Conservation (phyloP, 805 yeast genomes). For the Tetrapisispora nanseiensis region DNA sequence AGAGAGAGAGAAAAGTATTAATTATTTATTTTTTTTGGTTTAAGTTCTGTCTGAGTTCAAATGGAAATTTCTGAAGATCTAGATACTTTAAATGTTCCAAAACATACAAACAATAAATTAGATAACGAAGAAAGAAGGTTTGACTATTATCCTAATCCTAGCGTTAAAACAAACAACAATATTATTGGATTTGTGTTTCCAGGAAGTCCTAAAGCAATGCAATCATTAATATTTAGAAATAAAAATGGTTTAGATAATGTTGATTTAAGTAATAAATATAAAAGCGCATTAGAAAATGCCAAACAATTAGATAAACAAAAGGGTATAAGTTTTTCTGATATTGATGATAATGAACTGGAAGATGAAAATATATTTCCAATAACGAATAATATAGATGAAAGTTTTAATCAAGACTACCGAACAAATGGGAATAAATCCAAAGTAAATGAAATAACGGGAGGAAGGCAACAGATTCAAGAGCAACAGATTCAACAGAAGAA, state of each 20-base stretch:
- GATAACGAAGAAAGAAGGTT: slow-evolving; percentile 2
- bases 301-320: slow-evolving; percentile 2
- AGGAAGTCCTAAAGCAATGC: slow-evolving; percentile 2
- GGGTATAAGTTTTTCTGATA: background rate
- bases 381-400: background rate
- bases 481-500: too few relatives aligned
- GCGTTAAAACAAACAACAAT: background rate
- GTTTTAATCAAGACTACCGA: too few relatives aligned
- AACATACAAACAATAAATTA: background rate
- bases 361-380: background rate
- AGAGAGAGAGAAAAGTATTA: too few relatives aligned
- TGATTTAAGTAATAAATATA: background rate
- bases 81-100: background rate
- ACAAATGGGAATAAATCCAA: too few relatives aligned
- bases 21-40: background rate
- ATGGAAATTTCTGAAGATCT: background rate
- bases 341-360: background rate
- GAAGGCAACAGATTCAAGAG: too few relatives aligned
- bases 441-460: too few relatives aligned
- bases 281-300: slow-evolving; percentile 1
- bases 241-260: background rate
- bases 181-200: slow-evolving; percentile 1
- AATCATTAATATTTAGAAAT: slow-evolving; percentile 1
- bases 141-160: background rate
- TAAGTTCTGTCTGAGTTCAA: background rate